Conservation (phyloP, 164 flowering plant species). For the Vitis rupestris region DNA sequence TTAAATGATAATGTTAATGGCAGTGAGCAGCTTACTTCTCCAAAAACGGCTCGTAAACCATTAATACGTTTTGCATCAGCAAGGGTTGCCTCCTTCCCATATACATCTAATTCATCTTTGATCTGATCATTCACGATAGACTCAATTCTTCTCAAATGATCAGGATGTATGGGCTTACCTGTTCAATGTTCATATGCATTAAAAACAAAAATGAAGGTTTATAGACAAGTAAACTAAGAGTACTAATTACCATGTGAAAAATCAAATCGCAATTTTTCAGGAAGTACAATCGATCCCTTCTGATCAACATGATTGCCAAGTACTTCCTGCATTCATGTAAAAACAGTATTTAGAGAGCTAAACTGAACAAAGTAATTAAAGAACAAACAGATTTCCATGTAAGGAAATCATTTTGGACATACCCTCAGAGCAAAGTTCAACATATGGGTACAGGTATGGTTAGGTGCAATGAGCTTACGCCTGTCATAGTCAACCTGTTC, state of each 20-base stretch:
- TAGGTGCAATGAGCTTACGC: constrained; percentile 89
- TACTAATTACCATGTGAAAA: constrained; percentile 84
- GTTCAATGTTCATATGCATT: constrained; percentile 17
- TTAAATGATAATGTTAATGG: background rate
- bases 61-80: constrained; percentile 79
- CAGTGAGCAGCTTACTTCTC: constrained; percentile 68
- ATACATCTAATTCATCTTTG: constrained; percentile 74
- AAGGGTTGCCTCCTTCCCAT: constrained; percentile 66
- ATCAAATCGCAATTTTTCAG: constrained; percentile 93
- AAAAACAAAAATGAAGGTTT: background rate
- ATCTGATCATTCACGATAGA: constrained; percentile 86
- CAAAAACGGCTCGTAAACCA: constrained; percentile 98
- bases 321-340: constrained; percentile 64
- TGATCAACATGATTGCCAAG: constrained; percentile 98
- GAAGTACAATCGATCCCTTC: constrained; percentile 99
- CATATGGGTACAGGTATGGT: constrained; percentile 99
- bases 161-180: constrained; percentile 83
- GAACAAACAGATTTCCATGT: background rate
- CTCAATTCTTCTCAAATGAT: constrained; percentile 74
- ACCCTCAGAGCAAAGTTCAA: constrained; percentile 96
- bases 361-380: background rate
- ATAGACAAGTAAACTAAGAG: background rate
- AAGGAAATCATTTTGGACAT: constrained; percentile 6
- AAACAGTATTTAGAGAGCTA: background rate
- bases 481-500: constrained; percentile 89